These are phyloP conservation scores for Calonectria fujianensis DNA, from an alignment of 2,329 filamentous ascomycete species.

Conservation along the genomic window DNA sequence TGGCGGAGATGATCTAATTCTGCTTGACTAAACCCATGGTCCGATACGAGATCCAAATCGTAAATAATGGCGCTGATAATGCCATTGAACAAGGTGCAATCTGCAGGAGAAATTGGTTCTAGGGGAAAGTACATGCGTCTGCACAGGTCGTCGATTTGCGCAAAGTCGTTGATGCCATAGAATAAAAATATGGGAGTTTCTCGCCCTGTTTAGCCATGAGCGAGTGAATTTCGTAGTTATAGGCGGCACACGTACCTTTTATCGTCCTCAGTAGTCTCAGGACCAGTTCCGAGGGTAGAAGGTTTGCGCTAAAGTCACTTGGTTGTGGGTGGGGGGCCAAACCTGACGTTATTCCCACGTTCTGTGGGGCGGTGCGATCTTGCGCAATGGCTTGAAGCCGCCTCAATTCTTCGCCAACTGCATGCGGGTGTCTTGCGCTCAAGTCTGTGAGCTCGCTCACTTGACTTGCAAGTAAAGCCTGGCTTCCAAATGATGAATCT, in stretches of 20 bases:
- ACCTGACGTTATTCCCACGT: neutral
- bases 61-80: neutral
- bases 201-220: neutral
- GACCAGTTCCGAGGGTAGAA: neutral
- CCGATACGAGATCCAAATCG: neutral
- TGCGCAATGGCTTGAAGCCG: neutral
- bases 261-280: neutral
- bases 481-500: slow-evolving; percentile 9
- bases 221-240: rapidly evolving
- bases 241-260: neutral
- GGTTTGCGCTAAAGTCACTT: neutral
- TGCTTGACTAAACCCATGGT: neutral
- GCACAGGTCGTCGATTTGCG: neutral
- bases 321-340: neutral
- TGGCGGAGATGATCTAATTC: neutral
- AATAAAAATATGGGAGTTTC: neutral
- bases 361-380: neutral
- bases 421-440: neutral
- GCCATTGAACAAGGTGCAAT: neutral
- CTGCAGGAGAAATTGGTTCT: neutral
- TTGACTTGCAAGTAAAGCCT: neutral
- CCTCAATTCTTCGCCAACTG: neutral
- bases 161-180: neutral
- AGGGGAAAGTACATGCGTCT: slow-evolving; percentile 4
- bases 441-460: neutral